A percentile compares a stretch with the other conserved stretches of the same genome.
Conservation (phyloP, 2,329 filamentous ascomycete species). For the Mollisia scopiformis region DNA sequence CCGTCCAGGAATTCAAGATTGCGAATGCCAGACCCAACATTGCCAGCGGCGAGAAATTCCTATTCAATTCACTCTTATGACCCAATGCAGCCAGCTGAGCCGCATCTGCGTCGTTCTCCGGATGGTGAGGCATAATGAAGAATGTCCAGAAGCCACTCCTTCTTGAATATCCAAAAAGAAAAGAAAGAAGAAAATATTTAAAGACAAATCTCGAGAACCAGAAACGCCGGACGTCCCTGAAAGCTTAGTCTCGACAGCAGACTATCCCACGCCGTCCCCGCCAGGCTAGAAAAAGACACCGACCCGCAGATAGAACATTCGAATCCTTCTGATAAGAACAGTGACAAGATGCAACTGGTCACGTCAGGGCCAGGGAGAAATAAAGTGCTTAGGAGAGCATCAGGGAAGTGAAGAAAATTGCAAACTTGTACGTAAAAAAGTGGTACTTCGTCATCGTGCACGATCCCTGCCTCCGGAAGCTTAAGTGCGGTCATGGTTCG, state of each 20-base stretch:
- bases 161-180: background rate
- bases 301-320: background rate
- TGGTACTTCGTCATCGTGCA: background rate
- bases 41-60: constrained; percentile 56
- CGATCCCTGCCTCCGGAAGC: background rate
- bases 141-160: background rate
- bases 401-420: background rate
- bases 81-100: constrained; percentile 57
- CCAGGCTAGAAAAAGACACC: background rate
- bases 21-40: constrained; percentile 63
- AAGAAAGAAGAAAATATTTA: background rate
- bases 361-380: background rate
- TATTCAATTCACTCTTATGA: constrained; percentile 50
- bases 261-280: background rate
- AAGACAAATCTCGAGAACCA: background rate
- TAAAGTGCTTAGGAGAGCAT: background rate
- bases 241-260: background rate
- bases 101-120: constrained; percentile 21
- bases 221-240: background rate
- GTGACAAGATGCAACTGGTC: background rate
- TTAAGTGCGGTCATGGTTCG: background rate
- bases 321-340: background rate
- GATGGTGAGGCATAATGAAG: constrained; percentile 6
- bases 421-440: constrained; percentile 3
- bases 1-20: constrained; percentile 61